Base-by-base conservation (phyloP, 768 basidiomycete species). In the Rhizopogon vesiculosus region DNA sequence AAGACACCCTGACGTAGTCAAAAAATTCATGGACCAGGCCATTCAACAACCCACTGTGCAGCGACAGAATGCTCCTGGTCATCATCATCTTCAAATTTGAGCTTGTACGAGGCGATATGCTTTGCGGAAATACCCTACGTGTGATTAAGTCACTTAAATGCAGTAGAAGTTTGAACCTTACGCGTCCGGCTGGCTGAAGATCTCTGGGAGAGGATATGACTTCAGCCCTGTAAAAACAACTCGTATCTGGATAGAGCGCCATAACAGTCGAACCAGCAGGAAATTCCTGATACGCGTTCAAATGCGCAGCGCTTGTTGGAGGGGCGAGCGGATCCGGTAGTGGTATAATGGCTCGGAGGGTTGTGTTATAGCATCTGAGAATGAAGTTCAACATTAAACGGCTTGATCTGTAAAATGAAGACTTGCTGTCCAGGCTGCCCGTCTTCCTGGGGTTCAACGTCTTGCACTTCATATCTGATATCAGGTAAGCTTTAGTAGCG, bases 231-330 rank as follows among this genome's bases (percentile, higher is more conserved):
- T 93, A 93, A 74, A 93, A 93, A 66, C 89, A 91, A 61, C 89
- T 93, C 0, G 91, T 93, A 64, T 93, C 91, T 0, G 91, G 91
- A 69, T 92, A 93, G n/a, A 93, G 74, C 1, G 89, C 91, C 80
- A 93, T 82, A 9, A 93, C 91, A 0, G 79, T 87, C 19, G 86
- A 83, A 3, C 89, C 85, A 0, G 80, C 72, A 22, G 80, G 72
- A 66, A 91, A 93, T 59, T 85, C 85, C 44, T 83, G 87, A 65
- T 91, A 90, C 3, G 82, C 77, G 61, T 76, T 82, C 41, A 84
- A 74, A 70, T 91, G 88, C 16, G 85, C 76, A 0, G 87, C 78
- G 64, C 71, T 84, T 45, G 78, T 80, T 29, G 75, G 66, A 9
- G 74, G 71, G 1, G 86, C 84, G 44, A 71, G 78, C 4, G 84